These are phyloP conservation scores for Singerocomus inundabilis DNA, from an alignment of 1,284 basidiomycete genomes.

Conservation along the genomic window DNA sequence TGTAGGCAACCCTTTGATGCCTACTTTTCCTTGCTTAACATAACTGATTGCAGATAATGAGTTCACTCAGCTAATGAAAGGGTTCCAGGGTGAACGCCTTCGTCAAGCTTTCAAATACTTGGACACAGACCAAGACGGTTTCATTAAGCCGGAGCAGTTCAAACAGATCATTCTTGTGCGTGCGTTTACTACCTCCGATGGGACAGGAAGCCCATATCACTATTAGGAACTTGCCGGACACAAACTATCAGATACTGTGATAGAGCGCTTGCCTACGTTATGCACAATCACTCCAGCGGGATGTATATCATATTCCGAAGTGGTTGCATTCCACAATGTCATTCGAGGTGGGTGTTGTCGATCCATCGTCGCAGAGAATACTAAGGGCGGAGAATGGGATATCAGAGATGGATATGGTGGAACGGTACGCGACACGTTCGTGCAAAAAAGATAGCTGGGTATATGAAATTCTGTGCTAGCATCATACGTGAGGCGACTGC, in stretches of 20 bases:
- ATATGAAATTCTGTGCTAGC: slow-evolving; percentile 35
- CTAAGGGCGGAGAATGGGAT: slow-evolving; percentile 10
- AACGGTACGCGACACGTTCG: slow-evolving; percentile 53
- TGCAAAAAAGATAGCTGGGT: background rate
- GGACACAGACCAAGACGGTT: slow-evolving; percentile 86
- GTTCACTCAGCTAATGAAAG: slow-evolving; percentile 97
- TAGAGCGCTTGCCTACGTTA: slow-evolving; percentile 86
- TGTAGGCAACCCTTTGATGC: slow-evolving; percentile 53
- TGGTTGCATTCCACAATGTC: slow-evolving; percentile 94
- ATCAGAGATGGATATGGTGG: slow-evolving; percentile 92
- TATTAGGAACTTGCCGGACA: slow-evolving; percentile 88
- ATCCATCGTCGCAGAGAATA: slow-evolving; percentile 6
- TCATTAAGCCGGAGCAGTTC: slow-evolving; percentile 90
- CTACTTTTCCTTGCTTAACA: slow-evolving; percentile 2
- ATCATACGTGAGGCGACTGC: slow-evolving; percentile 83
- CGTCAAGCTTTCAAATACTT: slow-evolving; percentile 91
- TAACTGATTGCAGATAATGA: slow-evolving; percentile 66
- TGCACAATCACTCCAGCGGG: slow-evolving; percentile 85
- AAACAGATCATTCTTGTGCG: slow-evolving; percentile 87
- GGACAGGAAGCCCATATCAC: slow-evolving; percentile 2
- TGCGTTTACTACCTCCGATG: slow-evolving; percentile 5
- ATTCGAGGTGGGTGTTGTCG: slow-evolving; percentile 58
- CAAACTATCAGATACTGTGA: slow-evolving; percentile 89
- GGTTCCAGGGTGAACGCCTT: slow-evolving; percentile 91
- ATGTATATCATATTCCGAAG: slow-evolving; percentile 92